Conservation (phyloP, 2,329 filamentous ascomycete genomes). For the Aspergillus transmontanensis region DNA sequence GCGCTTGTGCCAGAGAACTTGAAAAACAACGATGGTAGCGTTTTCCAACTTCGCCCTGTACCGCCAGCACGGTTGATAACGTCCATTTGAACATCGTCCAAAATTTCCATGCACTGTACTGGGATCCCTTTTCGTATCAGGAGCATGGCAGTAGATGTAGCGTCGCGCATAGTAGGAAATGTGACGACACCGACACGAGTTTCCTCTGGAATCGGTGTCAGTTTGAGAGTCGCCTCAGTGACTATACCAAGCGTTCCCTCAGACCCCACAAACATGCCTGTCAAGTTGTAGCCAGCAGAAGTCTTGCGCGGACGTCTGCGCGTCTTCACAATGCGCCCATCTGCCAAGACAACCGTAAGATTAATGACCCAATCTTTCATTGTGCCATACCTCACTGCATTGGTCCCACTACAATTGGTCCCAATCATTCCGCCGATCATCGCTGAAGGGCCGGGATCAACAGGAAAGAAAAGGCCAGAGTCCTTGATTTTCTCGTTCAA, state of each 20-base stretch:
- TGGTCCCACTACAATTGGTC: constrained; percentile 67
- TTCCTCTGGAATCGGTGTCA: constrained; percentile 65
- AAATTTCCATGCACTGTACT: constrained; percentile 67
- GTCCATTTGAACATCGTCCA: constrained; percentile 65
- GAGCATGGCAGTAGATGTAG: constrained; percentile 64
- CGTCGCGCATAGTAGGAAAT: constrained; percentile 61
- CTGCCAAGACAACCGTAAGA: constrained; percentile 69
- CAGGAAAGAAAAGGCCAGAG: constrained; percentile 83
- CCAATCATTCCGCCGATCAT: constrained; percentile 64
- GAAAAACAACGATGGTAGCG: constrained; percentile 47
- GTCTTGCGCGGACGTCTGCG: constrained; percentile 67
- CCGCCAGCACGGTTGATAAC: constrained; percentile 68
- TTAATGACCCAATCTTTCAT: constrained; percentile 78
- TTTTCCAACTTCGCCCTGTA: constrained; percentile 53
- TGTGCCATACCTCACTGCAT: constrained; percentile 67
- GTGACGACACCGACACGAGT: constrained; percentile 67
- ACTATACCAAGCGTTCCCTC: constrained; percentile 73
- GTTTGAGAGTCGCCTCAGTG: constrained; percentile 69
- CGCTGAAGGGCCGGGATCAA: constrained; percentile 75
- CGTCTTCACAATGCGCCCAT: constrained; percentile 70
- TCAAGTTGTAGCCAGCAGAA: constrained; percentile 72
- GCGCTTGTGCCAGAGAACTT: constrained; percentile 74
- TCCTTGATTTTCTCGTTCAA: constrained; percentile 75
- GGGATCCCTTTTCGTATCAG: constrained; percentile 67
- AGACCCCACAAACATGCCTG: constrained; percentile 67